Evolutionary conservation across 176 grass and related monocot species (phyloP).

Genomic region (Stipa capillata): DNA sequence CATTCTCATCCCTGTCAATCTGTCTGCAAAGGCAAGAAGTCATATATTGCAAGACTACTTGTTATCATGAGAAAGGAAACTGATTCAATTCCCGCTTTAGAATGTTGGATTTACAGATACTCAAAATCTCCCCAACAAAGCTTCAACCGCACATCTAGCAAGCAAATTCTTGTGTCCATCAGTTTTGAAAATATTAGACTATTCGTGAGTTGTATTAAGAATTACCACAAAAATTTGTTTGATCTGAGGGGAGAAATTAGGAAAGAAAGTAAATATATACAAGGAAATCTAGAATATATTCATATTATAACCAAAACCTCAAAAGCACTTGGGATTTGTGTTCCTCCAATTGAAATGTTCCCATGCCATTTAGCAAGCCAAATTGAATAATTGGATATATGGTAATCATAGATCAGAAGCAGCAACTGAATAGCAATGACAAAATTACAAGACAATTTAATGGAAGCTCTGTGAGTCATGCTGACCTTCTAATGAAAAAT

Average conservation of each 20-base stretch:
- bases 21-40: slow-evolving; percentile 56
- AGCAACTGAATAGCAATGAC: background rate
- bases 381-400: background rate
- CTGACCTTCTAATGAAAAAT: slow-evolving; percentile 91
- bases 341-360: background rate
- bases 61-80: background rate
- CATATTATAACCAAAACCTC: slow-evolving; percentile 4
- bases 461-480: slow-evolving; percentile 13
- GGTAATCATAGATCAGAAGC: background rate
- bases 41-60: background rate
- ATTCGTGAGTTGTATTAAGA: background rate
- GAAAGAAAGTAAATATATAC: background rate
- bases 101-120: background rate
- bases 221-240: background rate
- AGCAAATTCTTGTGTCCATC: background rate
- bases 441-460: background rate
- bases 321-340: background rate
- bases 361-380: background rate
- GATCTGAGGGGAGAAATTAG: background rate
- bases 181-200: slow-evolving; percentile 3
- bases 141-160: background rate
- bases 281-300: background rate
- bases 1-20: slow-evolving; percentile 52
- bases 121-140: background rate
- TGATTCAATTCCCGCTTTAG: background rate